Conservation (phyloP, 2,329 filamentous ascomycete species). For the Aspergillus sp. region DNA sequence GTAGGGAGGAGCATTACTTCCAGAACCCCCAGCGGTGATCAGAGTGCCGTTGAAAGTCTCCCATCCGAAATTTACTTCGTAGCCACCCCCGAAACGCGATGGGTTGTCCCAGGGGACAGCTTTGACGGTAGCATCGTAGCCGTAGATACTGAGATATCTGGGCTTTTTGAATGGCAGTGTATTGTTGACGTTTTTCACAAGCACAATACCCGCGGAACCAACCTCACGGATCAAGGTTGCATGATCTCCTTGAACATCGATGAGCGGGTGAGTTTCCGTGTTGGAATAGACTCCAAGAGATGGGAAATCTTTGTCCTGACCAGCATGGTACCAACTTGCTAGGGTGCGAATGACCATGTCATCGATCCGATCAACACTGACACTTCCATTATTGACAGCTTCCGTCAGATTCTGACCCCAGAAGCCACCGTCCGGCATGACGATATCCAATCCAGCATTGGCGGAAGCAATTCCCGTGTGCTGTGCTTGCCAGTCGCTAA, state of each 20-base stretch:
- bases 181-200: conserved; percentile 48
- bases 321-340: conserved; percentile 43
- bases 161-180: conserved; percentile 42
- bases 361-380: conserved; percentile 37
- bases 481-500: conserved; percentile 42
- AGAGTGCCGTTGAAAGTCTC: conserved; percentile 41
- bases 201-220: conserved; percentile 56
- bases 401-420: conserved; percentile 12
- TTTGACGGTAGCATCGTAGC: conserved; percentile 48
- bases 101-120: not conserved
- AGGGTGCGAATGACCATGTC: conserved; percentile 47
- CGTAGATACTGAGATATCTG: conserved; percentile 48
- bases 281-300: not conserved
- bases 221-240: conserved; percentile 33
- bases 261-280: not conserved
- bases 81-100: not conserved
- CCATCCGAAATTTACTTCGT: not conserved
- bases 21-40: conserved; percentile 46
- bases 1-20: conserved; percentile 44
- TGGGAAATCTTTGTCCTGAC: conserved; percentile 27
- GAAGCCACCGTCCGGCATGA: conserved; percentile 21
- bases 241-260: conserved; percentile 20
- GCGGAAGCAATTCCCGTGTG: conserved; percentile 42
- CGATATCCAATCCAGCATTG: conserved; percentile 42
- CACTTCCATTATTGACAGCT: conserved; percentile 33